Conservation (phyloP, 352 stramenopile genomes). For the Globisporangium echinulatum region DNA sequence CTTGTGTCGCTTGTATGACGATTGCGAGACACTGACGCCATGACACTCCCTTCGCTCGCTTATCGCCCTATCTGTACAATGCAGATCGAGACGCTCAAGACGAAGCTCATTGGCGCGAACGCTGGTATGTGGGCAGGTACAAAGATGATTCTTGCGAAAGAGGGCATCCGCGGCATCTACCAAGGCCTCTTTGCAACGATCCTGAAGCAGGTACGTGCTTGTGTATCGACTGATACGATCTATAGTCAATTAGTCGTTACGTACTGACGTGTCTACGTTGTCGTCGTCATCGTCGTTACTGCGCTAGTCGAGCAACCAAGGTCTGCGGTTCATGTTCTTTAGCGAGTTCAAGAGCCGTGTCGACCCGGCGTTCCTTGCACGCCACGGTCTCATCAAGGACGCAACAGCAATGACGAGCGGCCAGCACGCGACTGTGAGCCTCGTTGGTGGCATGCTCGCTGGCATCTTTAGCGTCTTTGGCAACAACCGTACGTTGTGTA, state of each 20-base stretch:
- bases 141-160: slow-evolving; percentile 88
- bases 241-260: too few species aligned
- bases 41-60: background rate
- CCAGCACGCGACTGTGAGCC: slow-evolving; percentile 77
- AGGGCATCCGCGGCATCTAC: slow-evolving; percentile 91
- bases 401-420: slow-evolving; percentile 69
- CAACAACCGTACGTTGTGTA: slow-evolving; percentile 90
- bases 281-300: background rate
- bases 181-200: slow-evolving; percentile 91
- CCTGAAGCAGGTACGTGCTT: slow-evolving; percentile 83
- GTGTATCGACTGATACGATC: too few species aligned
- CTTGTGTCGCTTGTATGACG: too few species aligned
- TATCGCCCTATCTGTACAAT: background rate
- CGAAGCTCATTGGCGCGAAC: slow-evolving; percentile 96
- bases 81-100: slow-evolving; percentile 95
- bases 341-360: slow-evolving; percentile 91
- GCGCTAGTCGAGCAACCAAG: slow-evolving; percentile 89
- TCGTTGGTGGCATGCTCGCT: slow-evolving; percentile 94
- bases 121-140: slow-evolving; percentile 87
- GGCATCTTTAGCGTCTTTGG: slow-evolving; percentile 95
- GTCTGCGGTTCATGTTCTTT: slow-evolving; percentile 96
- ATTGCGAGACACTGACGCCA: background rate
- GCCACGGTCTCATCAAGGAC: slow-evolving; percentile 38
- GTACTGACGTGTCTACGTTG: too few species aligned
- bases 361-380: slow-evolving; percentile 48